Percentiles rank a stretch among this genome's conserved stretches.
Evolutionary conservation across 257 asterid genomes (phyloP).

Genomic region (Solanum medicagineum): DNA sequence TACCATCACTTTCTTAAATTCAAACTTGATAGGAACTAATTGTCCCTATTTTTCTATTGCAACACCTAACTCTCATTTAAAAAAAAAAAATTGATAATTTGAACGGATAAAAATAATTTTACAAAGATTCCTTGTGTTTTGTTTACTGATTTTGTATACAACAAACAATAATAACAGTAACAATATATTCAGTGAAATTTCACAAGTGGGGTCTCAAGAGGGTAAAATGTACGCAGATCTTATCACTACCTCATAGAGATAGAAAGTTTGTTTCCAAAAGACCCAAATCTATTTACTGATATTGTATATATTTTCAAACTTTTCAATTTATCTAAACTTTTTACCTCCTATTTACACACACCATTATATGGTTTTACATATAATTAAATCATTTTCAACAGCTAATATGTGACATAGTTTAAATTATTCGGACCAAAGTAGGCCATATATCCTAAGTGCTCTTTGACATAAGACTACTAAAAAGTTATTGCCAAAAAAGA

Average conservation of each 20-base stretch:
- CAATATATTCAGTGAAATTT: too few species aligned
- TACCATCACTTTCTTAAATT: neutral
- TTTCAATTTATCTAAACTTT: neutral
- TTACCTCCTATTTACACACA: neutral
- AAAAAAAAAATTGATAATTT: neutral
- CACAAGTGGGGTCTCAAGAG: too few species aligned
- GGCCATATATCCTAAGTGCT: neutral
- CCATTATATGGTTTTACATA: neutral
- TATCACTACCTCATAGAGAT: too few species aligned
- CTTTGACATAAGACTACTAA: neutral
- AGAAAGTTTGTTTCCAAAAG: too few species aligned
- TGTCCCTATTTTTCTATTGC: neutral
- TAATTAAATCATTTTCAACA: neutral
- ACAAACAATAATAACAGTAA: too few species aligned
- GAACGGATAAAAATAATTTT: neutral
- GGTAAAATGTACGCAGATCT: too few species aligned
- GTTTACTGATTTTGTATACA: too few species aligned
- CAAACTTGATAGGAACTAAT: neutral
- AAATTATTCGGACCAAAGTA: constrained; percentile 7
- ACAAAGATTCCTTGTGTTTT: neutral
- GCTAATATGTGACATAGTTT: neutral
- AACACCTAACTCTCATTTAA: neutral
- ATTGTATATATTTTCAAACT: too few species aligned
- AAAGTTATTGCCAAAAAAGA: neutral
- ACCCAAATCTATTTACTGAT: too few species aligned